Evolutionary conservation across 768 basidiomycete genomes (phyloP).

Genomic region (Suillus spraguei): DNA sequence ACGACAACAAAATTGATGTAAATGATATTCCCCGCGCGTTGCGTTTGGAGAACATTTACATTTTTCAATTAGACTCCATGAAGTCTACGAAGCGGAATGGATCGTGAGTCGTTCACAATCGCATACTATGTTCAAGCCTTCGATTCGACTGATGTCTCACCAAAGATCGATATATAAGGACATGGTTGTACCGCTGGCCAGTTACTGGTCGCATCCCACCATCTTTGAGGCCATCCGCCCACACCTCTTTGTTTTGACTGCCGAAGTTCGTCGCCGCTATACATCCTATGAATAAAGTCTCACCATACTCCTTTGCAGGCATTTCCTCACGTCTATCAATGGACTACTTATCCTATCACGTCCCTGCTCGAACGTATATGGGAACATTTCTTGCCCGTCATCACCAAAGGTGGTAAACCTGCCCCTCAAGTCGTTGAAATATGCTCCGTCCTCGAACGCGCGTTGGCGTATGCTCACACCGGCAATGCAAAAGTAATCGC

Average conservation of each 20-base stretch:
- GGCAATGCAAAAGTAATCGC: constrained; percentile 5
- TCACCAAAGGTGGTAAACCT: background rate
- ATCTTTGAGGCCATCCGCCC: background rate
- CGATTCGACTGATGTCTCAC: no score
- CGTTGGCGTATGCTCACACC: constrained; percentile 9
- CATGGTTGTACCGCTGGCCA: background rate
- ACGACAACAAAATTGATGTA: no score
- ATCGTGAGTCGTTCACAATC: no score
- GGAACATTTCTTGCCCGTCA: background rate
- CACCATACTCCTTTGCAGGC: no score
- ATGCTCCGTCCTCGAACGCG: background rate
- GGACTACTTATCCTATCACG: background rate
- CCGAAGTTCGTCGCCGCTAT: no score
- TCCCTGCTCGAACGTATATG: constrained; percentile 1
- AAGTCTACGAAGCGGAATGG: background rate
- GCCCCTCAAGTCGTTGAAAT: background rate
- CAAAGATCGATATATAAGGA: background rate
- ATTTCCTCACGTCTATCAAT: no score
- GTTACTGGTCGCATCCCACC: background rate
- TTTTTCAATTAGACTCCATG: background rate
- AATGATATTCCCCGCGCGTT: no score
- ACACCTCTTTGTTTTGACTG: background rate
- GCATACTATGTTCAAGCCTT: no score
- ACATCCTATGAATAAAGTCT: no score
- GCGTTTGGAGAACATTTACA: no score